Evolutionary conservation across 371 early-diverging fungal genomes (phyloP), one percentile per base, ranked within the genome.

Genomic region (Actinomortierella wolfii): DNA sequence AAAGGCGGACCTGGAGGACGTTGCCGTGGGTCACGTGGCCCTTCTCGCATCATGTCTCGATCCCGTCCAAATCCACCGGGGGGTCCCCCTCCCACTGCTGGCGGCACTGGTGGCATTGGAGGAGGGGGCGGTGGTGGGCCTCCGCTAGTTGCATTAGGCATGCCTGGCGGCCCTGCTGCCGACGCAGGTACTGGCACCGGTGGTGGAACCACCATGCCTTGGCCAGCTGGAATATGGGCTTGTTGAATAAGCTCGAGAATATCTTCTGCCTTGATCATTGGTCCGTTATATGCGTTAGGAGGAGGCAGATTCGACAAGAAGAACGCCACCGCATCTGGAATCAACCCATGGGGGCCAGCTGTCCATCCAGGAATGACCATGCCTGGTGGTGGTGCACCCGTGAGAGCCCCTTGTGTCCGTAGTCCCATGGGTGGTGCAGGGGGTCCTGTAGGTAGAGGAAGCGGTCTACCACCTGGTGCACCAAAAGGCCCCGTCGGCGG

Each of bases 281-380:
- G 86, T 0, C 79, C 87, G 66, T 83, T 79, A 57, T 82, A 85
- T 9, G 67, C 73, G 0, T 79, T 64, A 24, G 85, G 56, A 29
- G 83, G 81, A 39, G 87, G 87, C 14, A 85, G 61, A 18, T 79
- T 80, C 7, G 83, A 79, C 9, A 85, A 76, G 57, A 88, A 85
- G 57, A 77, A 83, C 4, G 84, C 84, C 25, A 88, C 76, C 11
- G 84, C 81, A 34, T 86, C 87, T 13, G 88, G 88, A 43, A 88
- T 74, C 44, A 77, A 42, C 21, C 76, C 63, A 42, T 63, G 67
- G 0, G 76, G 76, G 40, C 71, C 65, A 3, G 65, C 55, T 1
- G 64, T 75, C 79, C 79, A 79, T 61, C 73, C 67, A 23, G 64
- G 59, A 43, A 70, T 50, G 47, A 29, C 15, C 48, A 59, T 7